Evolutionary conservation across 495 filamentous ascomycete species (phyloP), one percentile per base, ranked within the genome.

Genomic region (Xylaria venustula): DNA sequence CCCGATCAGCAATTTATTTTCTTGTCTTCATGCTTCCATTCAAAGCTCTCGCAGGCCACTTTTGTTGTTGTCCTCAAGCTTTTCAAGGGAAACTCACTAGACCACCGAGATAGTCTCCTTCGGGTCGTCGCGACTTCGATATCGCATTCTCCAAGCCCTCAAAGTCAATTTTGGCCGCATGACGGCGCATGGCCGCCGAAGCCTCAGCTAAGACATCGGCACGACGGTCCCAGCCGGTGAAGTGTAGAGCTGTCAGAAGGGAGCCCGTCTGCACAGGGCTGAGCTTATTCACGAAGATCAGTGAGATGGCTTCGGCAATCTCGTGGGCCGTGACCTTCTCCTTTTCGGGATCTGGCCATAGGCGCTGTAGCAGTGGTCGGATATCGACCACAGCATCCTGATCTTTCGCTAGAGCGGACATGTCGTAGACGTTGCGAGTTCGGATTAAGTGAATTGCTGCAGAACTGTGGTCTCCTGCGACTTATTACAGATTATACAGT

Each of bases 171-270:
- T 71, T 71, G 51, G 94, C 79, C 17, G 79, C 78, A 15, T 83
- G 69, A 46, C 72, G 77, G 48, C 93, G 86, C 64, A 92, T 83
- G 40, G 81, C 79, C 23, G 82, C 81, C 17, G 91, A 88, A 15
- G 88, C 88, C 22, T 85, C 84, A 40, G 89, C 86, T 57, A 96
- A 83, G n/a, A 97, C 89, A 64, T 90, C 87, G 19, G 91, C 82
- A 49, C 88, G 79, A 45, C 85, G 81, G 70, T 96, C 93, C 61
- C 86, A 83, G 17, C 86, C 87, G 1, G 92, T 96, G 65, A 92
- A 95, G 71, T 96, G 91, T 22, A 99, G 78, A 22, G 90, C 86
- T 28, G 93, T 96, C 19, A 99, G 78, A 14, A 99, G 81, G 26
- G 91, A 87, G 6, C 88, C 88, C 3, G 88, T 89, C 64, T 98